Conservation (phyloP, 331 rosid species). For the Acacia pycnantha region DNA sequence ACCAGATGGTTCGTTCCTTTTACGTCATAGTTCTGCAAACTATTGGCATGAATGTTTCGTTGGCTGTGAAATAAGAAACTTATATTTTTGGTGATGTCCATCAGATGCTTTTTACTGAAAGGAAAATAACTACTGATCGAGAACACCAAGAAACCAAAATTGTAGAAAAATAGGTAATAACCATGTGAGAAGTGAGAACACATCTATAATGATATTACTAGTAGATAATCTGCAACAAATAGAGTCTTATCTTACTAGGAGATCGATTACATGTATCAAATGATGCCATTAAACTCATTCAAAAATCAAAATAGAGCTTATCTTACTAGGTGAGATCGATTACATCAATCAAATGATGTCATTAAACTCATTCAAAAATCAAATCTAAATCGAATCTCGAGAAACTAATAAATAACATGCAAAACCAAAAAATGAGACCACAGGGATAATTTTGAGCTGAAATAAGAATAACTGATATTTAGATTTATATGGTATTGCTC, state of each 20-base stretch:
- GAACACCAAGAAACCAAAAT: neutral
- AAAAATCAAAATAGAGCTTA: too few relatives aligned
- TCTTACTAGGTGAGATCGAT: too few relatives aligned
- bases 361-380: too few relatives aligned
- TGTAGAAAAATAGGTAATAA: neutral
- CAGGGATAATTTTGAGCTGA: constrained; percentile 4
- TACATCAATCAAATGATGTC: too few relatives aligned
- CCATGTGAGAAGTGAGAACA: neutral
- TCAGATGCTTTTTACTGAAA: neutral
- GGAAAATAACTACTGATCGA: neutral
- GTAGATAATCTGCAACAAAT: too few relatives aligned
- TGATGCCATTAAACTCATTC: too few relatives aligned
- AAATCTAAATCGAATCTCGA: too few relatives aligned
- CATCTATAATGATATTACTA: neutral
- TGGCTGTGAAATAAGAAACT: neutral
- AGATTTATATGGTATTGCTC: neutral
- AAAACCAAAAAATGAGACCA: neutral
- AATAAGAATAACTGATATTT: neutral
- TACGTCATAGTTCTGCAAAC: neutral
- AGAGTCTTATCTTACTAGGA: too few relatives aligned
- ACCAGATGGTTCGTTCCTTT: neutral
- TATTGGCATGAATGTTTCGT: neutral
- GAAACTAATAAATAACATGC: neutral
- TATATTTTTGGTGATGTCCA: neutral
- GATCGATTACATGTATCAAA: too few relatives aligned